Conservation (phyloP, 139 green algal species). For the Auxenochlorella pyrenoidosa region DNA sequence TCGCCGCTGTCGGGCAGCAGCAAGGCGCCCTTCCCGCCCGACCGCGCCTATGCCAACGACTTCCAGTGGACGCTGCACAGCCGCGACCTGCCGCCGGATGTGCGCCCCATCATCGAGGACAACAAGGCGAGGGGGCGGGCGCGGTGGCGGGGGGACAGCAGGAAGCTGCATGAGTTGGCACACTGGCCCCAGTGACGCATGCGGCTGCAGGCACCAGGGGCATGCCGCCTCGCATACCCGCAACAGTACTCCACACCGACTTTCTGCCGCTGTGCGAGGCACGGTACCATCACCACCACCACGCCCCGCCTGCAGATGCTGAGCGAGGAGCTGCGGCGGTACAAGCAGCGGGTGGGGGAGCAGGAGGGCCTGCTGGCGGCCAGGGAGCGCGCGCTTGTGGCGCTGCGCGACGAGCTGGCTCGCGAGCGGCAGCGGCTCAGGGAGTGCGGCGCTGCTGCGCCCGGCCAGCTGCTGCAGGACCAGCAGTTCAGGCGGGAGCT, state of each 20-base stretch:
- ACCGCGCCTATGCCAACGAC: neutral
- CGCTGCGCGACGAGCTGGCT: slow-evolving; percentile 29
- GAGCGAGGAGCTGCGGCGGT: slow-evolving; percentile 35
- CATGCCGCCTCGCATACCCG: too few species aligned
- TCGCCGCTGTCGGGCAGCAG: slow-evolving; percentile 16
- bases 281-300: too few species aligned
- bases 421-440: slow-evolving; percentile 19
- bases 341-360: slow-evolving; percentile 19
- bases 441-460: neutral
- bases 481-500: neutral
- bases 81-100: slow-evolving; percentile 28
- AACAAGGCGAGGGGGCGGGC: slow-evolving; percentile 9
- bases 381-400: slow-evolving; percentile 4
- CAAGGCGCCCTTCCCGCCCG: slow-evolving; percentile 1
- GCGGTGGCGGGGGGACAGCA: too few species aligned
- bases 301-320: slow-evolving; percentile 32
- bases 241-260: too few species aligned
- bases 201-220: too few species aligned
- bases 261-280: too few species aligned
- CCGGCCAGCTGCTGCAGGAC: slow-evolving; percentile 1
- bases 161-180: too few species aligned
- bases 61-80: slow-evolving; percentile 10
- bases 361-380: slow-evolving; percentile 9
- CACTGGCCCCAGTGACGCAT: too few species aligned
- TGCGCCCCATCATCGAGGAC: slow-evolving; percentile 35